Conservation (phyloP, 306 rosid genomes). For the Benincasa hispida region DNA sequence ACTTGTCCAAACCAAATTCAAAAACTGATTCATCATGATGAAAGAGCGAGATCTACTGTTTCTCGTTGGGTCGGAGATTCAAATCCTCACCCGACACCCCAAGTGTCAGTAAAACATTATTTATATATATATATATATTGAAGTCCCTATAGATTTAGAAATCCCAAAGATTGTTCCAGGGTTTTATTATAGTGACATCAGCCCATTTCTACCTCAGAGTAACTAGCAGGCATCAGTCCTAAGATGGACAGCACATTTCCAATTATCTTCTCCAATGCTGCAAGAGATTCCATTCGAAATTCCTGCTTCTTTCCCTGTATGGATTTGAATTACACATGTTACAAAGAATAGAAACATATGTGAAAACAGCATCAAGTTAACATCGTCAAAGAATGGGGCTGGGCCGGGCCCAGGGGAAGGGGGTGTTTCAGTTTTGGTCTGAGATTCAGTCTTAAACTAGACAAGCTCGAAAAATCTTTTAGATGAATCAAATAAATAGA, state of each 20-base stretch:
- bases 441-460: neutral
- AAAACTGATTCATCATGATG: neutral
- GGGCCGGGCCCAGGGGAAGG: too few species aligned
- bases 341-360: neutral
- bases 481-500: neutral
- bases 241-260: constrained; percentile 41
- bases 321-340: constrained; percentile 11
- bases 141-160: neutral
- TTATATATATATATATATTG: neutral
- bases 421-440: neutral
- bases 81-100: neutral
- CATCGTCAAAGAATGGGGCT: too few species aligned
- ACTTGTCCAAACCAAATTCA: neutral
- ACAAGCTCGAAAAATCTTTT: neutral
- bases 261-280: constrained; percentile 51
- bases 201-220: constrained; percentile 42
- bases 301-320: constrained; percentile 69
- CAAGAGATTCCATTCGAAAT: constrained; percentile 66
- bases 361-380: neutral
- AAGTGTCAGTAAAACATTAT: neutral
- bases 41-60: too few species aligned
- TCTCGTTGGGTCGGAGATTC: too few species aligned
- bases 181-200: neutral
- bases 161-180: neutral
- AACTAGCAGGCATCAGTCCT: constrained; percentile 70